Percentiles rank a stretch among this genome's conserved stretches.
Conservation (phyloP, 441 rosid genomes). For the Pelargonium cotyledonis region DNA sequence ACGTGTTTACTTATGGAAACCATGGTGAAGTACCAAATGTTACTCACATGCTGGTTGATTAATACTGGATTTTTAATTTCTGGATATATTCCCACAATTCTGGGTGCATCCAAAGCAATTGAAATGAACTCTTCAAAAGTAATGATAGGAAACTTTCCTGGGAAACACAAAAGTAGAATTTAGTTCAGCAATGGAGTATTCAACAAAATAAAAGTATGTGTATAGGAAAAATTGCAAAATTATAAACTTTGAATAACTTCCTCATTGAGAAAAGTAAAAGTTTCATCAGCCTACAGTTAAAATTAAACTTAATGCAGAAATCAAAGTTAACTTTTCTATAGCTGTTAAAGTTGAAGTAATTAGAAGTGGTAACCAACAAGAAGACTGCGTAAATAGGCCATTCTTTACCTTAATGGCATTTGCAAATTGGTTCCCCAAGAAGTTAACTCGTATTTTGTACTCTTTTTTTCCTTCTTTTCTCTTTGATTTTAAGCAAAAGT, state of each 20-base stretch:
- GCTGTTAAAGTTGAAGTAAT: background rate
- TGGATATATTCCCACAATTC: constrained; percentile 95
- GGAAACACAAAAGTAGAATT: background rate
- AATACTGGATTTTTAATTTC: constrained; percentile 88
- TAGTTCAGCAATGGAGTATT: background rate
- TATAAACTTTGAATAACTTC: too few species aligned
- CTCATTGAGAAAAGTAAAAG: too few species aligned
- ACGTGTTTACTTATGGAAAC: background rate
- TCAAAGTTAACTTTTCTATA: background rate
- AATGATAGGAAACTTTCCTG: constrained; percentile 75
- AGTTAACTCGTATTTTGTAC: background rate
- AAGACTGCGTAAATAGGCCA: background rate
- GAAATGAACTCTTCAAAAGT: constrained; percentile 88
- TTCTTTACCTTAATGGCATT: background rate
- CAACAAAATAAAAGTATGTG: background rate
- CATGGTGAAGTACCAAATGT: background rate
- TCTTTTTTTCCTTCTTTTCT: background rate
- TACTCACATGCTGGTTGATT: constrained; percentile 69
- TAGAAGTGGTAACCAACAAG: background rate
- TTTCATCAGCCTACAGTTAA: background rate
- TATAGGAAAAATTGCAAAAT: too few species aligned
- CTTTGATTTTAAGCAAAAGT: too few species aligned
- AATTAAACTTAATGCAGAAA: background rate
- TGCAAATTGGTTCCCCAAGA: background rate
- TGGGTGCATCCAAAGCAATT: constrained; percentile 73